Base-by-base conservation (phyloP, 305 asterid genomes). In the Lippia alba region DNA sequence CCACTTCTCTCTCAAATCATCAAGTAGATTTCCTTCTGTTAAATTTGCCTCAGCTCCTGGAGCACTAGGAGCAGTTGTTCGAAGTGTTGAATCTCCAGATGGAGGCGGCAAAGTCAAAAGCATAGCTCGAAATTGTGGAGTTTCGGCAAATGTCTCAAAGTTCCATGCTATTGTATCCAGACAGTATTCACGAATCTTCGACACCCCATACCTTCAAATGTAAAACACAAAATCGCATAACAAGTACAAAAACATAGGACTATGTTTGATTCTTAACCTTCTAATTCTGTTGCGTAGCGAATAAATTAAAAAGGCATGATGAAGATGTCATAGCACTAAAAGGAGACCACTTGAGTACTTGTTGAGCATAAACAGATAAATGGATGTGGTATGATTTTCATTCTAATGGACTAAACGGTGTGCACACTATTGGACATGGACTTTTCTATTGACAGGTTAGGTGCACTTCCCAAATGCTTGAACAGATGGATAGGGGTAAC, bases 1-100 rank as follows among this genome's bases (percentile, higher is more conserved):
- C 99, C 97, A 94, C 76, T 94, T 94, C 78, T 94, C 99, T 62
- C 97, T 83, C 79, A 91, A 76, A 80, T 94, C 97, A 56, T 94
- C 99, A 15, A 89, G 92, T 65, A 91, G 61, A 50, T 91, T 94
- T 53, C 84, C 96, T 49, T 84, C 93, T 18, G 77, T 70, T 12
- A 73, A 66, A 73, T 79, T 85, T 59, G 74, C 76, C 81, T 86
- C 89, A 10, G 91, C 92, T 70, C 97, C 99, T 8, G 99, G 99
- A 56, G 97, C 97, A 76, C 93, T 91, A 20, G 99, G 97, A 66
- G 86, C 86, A 3, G 97, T 88, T 1, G 97, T 94, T 67, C 97
- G 85, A 57, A 86, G 90, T 19, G 86, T 62, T 3, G 96, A 89
- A 71, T 94, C 97, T 49, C 97, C 97, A 55, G 97, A 94, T 24